Conservation (phyloP, 2,329 filamentous ascomycete species). For the Parascedosporium putredinis region DNA sequence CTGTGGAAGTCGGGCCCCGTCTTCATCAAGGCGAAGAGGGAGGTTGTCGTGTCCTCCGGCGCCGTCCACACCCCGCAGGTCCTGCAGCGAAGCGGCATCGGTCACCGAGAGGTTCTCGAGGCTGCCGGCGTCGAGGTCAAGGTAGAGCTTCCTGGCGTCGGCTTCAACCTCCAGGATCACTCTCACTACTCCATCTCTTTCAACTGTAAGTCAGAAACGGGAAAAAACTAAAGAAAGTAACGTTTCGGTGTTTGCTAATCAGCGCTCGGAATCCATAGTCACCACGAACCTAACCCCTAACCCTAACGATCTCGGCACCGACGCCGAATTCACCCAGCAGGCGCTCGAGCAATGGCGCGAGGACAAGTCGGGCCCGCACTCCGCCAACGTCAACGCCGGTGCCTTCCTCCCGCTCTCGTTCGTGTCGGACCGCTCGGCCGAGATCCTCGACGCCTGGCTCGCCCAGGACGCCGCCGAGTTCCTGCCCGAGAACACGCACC, state of each 20-base stretch:
- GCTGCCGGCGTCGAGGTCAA: conserved; percentile 37
- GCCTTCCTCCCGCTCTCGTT: conserved; percentile 14
- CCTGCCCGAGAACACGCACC: conserved; percentile 10
- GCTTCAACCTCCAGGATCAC: conserved; percentile 47
- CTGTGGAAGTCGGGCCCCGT: conserved; percentile 7
- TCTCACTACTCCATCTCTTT: conserved; percentile 15
- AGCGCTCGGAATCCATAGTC: no score
- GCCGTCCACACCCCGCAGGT: conserved; percentile 31
- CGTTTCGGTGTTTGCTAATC: no score
- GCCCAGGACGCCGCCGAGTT: conserved; percentile 17
- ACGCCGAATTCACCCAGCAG: neutral
- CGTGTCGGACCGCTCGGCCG: conserved; percentile 13
- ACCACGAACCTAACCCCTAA: conserved; percentile 6
- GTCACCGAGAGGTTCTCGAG: conserved; percentile 22
- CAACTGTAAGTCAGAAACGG: conserved; percentile 9
- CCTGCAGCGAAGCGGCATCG: conserved; percentile 32
- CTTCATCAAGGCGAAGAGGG: conserved; percentile 17
- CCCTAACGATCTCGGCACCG: neutral
- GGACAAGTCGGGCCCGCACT: conserved; percentile 12
- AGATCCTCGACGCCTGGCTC: conserved; percentile 13
- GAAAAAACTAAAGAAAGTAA: conserved; percentile 8
- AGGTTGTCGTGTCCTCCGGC: conserved; percentile 32
- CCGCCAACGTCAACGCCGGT: conserved; percentile 12
- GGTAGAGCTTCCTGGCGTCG: conserved; percentile 49
- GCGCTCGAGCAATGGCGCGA: conserved; percentile 5